A percentile compares a stretch with the other conserved stretches of the same genome.
These are phyloP conservation scores for Clavispora fructus DNA, from an alignment of 805 yeast genomes.

Conservation along the genomic window DNA sequence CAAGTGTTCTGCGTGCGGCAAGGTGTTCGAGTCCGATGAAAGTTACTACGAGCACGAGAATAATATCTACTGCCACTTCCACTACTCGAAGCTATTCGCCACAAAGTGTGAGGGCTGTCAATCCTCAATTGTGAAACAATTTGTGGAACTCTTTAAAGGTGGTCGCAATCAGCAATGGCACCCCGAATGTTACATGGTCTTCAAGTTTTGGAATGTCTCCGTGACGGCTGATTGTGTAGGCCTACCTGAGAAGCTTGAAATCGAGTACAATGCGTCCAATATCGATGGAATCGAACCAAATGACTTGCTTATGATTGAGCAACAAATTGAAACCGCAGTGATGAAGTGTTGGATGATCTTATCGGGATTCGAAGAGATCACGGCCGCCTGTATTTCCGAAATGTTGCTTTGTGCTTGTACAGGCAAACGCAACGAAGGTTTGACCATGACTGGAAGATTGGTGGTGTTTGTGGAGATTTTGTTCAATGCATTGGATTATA, in stretches of 20 bases:
- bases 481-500: slow-evolving; percentile 66
- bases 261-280: slow-evolving; percentile 3
- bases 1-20: slow-evolving; percentile 80
- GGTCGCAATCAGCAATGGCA: slow-evolving; percentile 97
- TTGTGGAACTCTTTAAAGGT: slow-evolving; percentile 86
- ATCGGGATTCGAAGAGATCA: slow-evolving; percentile 83
- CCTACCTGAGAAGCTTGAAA: slow-evolving; percentile 17
- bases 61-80: slow-evolving; percentile 83
- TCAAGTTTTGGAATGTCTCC: slow-evolving; percentile 91
- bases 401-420: slow-evolving; percentile 83
- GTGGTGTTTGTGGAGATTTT: slow-evolving; percentile 70
- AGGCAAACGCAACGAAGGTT: slow-evolving; percentile 63
- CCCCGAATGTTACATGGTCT: slow-evolving; percentile 97
- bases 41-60: slow-evolving; percentile 86
- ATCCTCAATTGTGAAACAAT: slow-evolving; percentile 87
- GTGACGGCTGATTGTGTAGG: slow-evolving; percentile 61
- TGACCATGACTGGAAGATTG: slow-evolving; percentile 63
- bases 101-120: slow-evolving; percentile 91
- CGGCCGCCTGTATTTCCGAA: slow-evolving; percentile 85
- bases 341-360: slow-evolving; percentile 80
- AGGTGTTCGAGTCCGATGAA: slow-evolving; percentile 84
- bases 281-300: slow-evolving; percentile 27
- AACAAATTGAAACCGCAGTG: slow-evolving; percentile 52
- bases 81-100: slow-evolving; percentile 82
- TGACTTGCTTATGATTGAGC: slow-evolving; percentile 54